Percentiles rank a stretch among this genome's conserved stretches.
Evolutionary conservation across 2,329 filamentous ascomycete species (phyloP).

Genomic region (Penicillium hesseltinei): DNA sequence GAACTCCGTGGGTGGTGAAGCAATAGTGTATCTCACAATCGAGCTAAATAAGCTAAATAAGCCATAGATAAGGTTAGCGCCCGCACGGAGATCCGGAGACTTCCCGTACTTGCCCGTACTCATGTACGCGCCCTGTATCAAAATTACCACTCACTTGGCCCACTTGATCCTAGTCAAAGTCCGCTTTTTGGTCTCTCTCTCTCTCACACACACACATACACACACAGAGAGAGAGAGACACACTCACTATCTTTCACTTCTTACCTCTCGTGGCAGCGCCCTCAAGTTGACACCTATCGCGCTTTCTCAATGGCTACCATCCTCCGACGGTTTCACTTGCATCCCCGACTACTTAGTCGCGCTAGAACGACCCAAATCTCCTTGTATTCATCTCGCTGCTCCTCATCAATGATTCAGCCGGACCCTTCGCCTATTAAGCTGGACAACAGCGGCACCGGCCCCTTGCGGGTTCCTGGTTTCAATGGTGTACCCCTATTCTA

Average conservation of each 20-base stretch:
- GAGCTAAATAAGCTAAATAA: too few relatives aligned
- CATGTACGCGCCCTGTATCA: too few relatives aligned
- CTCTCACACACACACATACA: too few relatives aligned
- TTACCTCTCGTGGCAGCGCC: neutral
- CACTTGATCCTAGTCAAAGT: too few relatives aligned
- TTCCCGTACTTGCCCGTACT: too few relatives aligned
- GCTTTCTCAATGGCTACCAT: neutral
- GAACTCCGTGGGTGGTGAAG: too few relatives aligned
- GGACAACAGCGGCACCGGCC: conserved; percentile 6
- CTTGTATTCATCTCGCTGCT: neutral
- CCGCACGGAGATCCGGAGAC: too few relatives aligned
- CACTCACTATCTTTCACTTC: neutral
- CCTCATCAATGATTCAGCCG: neutral
- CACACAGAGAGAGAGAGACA: too few relatives aligned
- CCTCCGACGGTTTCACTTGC: conserved; percentile 3
- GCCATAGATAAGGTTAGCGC: too few relatives aligned
- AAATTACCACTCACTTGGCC: too few relatives aligned
- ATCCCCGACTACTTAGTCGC: conserved; percentile 2
- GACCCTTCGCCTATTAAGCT: conserved; percentile 3
- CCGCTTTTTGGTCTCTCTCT: too few relatives aligned
- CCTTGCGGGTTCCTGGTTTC: conserved; percentile 8
- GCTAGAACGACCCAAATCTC: neutral
- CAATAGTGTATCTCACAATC: too few relatives aligned
- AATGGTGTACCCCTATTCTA: conserved; percentile 5
- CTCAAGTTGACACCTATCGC: neutral